Percentiles rank a stretch among this genome's conserved stretches.
These are phyloP conservation scores for Leccinellum rugosiceps DNA, from an alignment of 768 basidiomycete species.

Conservation along the genomic window DNA sequence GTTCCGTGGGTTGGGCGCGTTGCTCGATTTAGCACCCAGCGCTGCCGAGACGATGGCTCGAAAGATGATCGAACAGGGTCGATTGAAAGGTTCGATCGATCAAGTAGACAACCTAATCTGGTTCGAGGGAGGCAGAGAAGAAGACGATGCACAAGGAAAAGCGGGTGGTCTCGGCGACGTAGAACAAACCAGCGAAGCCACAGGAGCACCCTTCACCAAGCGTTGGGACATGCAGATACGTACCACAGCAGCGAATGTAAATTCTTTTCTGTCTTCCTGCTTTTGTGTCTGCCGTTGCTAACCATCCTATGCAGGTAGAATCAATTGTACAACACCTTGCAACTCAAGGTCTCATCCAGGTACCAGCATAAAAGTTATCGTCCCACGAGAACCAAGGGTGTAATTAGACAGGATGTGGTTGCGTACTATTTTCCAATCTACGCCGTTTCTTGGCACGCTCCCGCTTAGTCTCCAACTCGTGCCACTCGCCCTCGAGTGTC, in stretches of 20 bases:
- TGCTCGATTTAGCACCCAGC: constrained; percentile 85
- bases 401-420: constrained; percentile 35
- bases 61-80: constrained; percentile 97
- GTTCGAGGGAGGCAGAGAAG: constrained; percentile 85
- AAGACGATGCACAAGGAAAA: constrained; percentile 90
- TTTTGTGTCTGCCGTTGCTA: not conserved
- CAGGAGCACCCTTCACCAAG: constrained; percentile 87
- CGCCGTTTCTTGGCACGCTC: constrained; percentile 81
- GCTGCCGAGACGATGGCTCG: constrained; percentile 97
- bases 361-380: constrained; percentile 17
- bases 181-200: constrained; percentile 82
- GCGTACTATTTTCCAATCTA: constrained; percentile 53
- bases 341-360: constrained; percentile 62
- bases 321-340: constrained; percentile 81
- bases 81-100: constrained; percentile 90
- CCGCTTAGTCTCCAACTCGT: constrained; percentile 93
- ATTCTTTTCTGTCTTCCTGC: constrained; percentile 16
- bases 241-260: constrained; percentile 80
- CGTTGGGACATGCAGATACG: constrained; percentile 96
- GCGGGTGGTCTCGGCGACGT: constrained; percentile 90
- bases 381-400: constrained; percentile 15
- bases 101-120: constrained; percentile 93
- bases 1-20: constrained; percentile 86
- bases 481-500: constrained; percentile 91
- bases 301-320: constrained; percentile 56